A percentile compares a stretch with the other conserved stretches of the same genome.
These are phyloP conservation scores for Cyclostephanos invisitatus DNA, from an alignment of 108 stramenopile species.

Conservation along the genomic window DNA sequence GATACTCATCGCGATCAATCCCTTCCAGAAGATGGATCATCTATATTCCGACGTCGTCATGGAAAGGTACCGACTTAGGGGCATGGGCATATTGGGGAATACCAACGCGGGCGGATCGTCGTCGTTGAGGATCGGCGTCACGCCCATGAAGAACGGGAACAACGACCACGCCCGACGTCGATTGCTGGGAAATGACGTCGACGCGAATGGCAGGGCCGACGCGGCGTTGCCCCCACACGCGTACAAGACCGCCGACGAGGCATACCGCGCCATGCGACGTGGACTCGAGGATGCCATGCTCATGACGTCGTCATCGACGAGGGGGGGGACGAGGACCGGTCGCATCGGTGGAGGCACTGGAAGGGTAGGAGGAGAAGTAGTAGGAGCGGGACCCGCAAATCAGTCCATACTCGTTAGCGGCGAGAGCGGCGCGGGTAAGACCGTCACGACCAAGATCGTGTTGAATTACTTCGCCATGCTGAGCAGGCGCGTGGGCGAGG, in stretches of 20 bases:
- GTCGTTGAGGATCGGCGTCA: conserved; percentile 26
- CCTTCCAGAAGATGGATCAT: conserved; percentile 88
- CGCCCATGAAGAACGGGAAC: conserved; percentile 40
- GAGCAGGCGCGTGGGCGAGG: conserved; percentile 51
- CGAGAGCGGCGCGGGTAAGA: conserved; percentile 96
- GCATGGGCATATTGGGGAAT: conserved; percentile 58
- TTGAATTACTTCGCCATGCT: conserved; percentile 90
- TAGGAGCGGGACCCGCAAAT: conserved; percentile 45
- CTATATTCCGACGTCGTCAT: conserved; percentile 79
- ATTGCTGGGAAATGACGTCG: conserved; percentile 25
- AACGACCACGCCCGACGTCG: conserved; percentile 19
- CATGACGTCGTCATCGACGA: conserved; percentile 49
- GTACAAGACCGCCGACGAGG: conserved; percentile 92
- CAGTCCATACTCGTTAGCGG: conserved; percentile 94
- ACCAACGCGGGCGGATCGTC: conserved; percentile 1
- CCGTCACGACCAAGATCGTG: conserved; percentile 96
- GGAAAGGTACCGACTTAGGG: conserved; percentile 75
- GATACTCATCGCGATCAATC: conserved; percentile 93
- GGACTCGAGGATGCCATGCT: conserved; percentile 68
- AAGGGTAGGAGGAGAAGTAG: too few relatives aligned
- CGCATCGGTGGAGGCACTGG: too few relatives aligned
- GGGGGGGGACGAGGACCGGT: too few relatives aligned
- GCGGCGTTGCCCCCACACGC: conserved; percentile 85
- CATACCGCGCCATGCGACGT: conserved; percentile 95
- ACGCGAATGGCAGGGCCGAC: not conserved